Base-by-base conservation (phyloP, 2,329 filamentous ascomycete genomes). In the Nemania serpens region DNA sequence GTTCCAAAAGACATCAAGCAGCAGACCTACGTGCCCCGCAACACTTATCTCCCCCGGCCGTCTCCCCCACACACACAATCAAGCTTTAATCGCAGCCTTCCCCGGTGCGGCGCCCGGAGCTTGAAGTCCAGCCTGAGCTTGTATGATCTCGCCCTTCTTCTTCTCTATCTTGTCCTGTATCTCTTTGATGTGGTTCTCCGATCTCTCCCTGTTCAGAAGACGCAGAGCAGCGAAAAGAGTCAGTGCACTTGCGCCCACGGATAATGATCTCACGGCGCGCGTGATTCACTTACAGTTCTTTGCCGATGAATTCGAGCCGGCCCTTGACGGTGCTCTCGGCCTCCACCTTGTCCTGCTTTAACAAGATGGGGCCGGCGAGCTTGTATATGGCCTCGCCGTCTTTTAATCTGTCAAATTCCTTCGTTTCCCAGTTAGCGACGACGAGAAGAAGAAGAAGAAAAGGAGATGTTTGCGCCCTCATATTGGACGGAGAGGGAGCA, bases 371-470 rank as follows among this genome's bases (percentile, higher is more conserved):
- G 0, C 95, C 95, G 48, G 97, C 88, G 43, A 97, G 86, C 78
- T 98, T 99, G 85, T 96, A 99, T 76, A 99, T 96, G 66, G 88
- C 91, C 71, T 96, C 90, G 69, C 89, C 90, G 39, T 93, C 89
- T 69, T 88, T 85, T 61, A 98, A 82, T 55, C 84, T 83, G 42
- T 86, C 82, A 75, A 98, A 98, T 76, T 98, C 94, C 88, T 95
- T 15, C 15, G 29, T 43, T 18, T 22, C 15, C 29, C 50, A 6
- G 13, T 45, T 41, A 52, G 37, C 11, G 7, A 48, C 17, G 10
- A 5, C 2, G 15, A 39, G 7, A 48, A 29, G 10, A 5, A 2
- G 15, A 39, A 39, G 36, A 7, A 29, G 7, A 29, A 7, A 29
- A 29, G 7, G 7, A 29, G 25, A 3, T 29, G 25, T 29, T 3